phyloP scores from a whole-genome alignment of 1,284 basidiomycete species.

The Puccinia brachypodii region DNA sequence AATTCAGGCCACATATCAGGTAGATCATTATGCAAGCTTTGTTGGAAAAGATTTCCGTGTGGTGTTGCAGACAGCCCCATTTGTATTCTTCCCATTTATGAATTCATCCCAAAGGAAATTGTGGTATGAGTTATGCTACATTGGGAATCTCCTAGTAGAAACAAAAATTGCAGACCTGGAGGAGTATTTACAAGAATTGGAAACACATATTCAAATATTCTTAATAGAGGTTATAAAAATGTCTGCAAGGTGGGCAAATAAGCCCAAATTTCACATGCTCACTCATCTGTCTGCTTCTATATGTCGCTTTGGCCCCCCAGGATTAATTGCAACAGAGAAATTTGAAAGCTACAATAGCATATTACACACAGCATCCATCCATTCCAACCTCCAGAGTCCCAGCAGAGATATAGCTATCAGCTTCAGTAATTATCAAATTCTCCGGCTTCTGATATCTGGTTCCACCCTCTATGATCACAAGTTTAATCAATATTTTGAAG shows the following conservation, averaged over 20 bases:
- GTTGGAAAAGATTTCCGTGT: conserved; percentile 58
- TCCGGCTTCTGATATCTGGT: conserved; percentile 56
- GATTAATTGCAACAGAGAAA: background rate
- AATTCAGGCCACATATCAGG: no score
- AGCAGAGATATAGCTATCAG: background rate
- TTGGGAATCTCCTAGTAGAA: conserved; percentile 58
- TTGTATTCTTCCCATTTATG: conserved; percentile 57
- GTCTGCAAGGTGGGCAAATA: conserved; percentile 59
- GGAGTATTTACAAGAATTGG: no score
- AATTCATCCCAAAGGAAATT: conserved; percentile 50
- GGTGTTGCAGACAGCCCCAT: conserved; percentile 58
- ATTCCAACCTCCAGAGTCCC: conserved; percentile 3
- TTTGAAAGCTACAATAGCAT: conserved; percentile 19
- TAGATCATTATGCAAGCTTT: no score
- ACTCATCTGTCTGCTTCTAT: conserved; percentile 52
- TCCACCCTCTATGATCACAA: conserved; percentile 49
- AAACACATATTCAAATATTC: conserved; percentile 52
- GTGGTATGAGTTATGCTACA: conserved; percentile 56
- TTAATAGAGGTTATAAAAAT: conserved; percentile 54
- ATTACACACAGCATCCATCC: background rate
- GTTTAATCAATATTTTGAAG: background rate
- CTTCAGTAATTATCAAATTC: background rate
- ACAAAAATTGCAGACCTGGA: conserved; percentile 57
- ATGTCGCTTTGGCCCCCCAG: background rate
- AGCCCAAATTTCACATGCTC: conserved; percentile 58